A percentile compares a stretch with the other conserved stretches of the same genome.
phyloP scores from a whole-genome alignment of 306 rosid species.

The Lablab purpureus region DNA sequence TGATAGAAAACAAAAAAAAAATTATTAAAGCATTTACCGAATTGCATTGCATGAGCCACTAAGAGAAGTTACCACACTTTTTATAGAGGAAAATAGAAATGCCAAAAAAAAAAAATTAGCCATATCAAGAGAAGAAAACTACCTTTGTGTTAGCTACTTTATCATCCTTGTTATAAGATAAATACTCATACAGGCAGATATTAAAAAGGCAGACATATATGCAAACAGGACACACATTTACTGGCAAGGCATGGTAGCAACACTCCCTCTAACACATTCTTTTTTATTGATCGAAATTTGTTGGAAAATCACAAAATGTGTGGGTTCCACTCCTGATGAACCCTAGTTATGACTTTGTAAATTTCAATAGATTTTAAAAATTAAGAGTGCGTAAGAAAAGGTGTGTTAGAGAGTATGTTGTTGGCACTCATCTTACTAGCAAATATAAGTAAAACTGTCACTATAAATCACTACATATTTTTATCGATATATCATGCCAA shows the following conservation, averaged over 20 bases:
- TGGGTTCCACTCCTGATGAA: neutral
- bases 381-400: neutral
- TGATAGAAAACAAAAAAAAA: neutral
- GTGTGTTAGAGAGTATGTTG: neutral
- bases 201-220: conserved; percentile 3
- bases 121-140: neutral
- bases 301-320: neutral
- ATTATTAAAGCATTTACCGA: neutral
- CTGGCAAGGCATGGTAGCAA: conserved; percentile 3
- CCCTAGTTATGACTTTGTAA: neutral
- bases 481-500: conserved; percentile 19
- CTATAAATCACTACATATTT: conserved; percentile 24
- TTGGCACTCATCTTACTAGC: neutral
- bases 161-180: conserved; percentile 21
- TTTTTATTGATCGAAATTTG: neutral
- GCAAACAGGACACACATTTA: conserved; percentile 15
- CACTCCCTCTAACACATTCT: neutral
- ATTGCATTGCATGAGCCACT: conserved; percentile 18
- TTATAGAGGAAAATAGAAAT: neutral
- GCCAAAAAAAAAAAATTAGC: neutral
- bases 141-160: conserved; percentile 8
- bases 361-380: too few relatives aligned
- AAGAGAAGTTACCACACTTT: conserved; percentile 11
- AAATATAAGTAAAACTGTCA: conserved; percentile 17
- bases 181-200: conserved; percentile 8